phyloP scores from a whole-genome alignment of 352 stramenopile species.

The Globisporangium paroecandrum region DNA sequence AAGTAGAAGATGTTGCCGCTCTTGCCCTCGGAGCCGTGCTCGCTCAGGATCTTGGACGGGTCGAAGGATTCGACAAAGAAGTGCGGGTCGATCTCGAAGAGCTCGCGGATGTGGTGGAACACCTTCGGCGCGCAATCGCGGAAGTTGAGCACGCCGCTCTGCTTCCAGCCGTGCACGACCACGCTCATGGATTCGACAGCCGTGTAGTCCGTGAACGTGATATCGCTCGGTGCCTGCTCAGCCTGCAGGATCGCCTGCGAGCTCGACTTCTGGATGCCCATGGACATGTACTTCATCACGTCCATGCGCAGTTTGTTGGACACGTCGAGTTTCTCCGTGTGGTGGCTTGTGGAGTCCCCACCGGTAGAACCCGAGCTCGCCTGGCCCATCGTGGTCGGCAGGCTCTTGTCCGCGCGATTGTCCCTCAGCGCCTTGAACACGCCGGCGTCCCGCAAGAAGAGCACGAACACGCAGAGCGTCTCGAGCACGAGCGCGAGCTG shows the following conservation, averaged over 20 bases:
- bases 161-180: slow-evolving; percentile 58
- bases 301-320: slow-evolving; percentile 79
- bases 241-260: slow-evolving; percentile 39
- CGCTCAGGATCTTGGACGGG: slow-evolving; percentile 59
- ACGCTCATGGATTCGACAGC: slow-evolving; percentile 66
- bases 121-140: slow-evolving; percentile 74
- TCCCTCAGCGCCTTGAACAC: slow-evolving; percentile 42
- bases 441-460: slow-evolving; percentile 72
- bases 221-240: slow-evolving; percentile 28
- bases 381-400: slow-evolving; percentile 21
- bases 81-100: slow-evolving; percentile 66
- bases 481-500: slow-evolving; percentile 74
- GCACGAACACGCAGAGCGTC: slow-evolving; percentile 59
- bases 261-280: slow-evolving; percentile 77
- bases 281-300: slow-evolving; percentile 86
- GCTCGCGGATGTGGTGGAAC: slow-evolving; percentile 72
- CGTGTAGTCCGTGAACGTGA: slow-evolving; percentile 70
- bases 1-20: slow-evolving; percentile 89
- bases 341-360: slow-evolving; percentile 6
- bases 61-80: slow-evolving; percentile 81
- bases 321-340: slow-evolving; percentile 53
- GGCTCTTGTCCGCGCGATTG: slow-evolving; percentile 14
- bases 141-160: slow-evolving; percentile 59
- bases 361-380: slow-evolving; percentile 13
- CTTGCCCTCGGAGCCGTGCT: slow-evolving; percentile 80